These are phyloP conservation scores for Ottelia alismoides DNA, from an alignment of 106 monocot species.

Conservation along the genomic window DNA sequence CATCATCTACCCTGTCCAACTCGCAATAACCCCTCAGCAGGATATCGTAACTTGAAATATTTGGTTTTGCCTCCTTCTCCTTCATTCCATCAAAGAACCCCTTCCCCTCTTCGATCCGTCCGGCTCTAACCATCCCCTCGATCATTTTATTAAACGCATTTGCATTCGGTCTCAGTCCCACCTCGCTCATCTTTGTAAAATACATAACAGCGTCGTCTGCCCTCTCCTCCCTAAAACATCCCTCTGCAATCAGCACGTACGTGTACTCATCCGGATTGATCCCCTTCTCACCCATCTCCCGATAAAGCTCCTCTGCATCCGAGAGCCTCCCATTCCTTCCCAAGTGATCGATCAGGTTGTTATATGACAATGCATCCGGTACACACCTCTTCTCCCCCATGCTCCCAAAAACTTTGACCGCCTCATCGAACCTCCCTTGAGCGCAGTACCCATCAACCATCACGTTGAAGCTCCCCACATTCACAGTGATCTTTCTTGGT, in stretches of 20 bases:
- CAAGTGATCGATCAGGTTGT: slow-evolving; percentile 75
- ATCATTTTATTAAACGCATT: slow-evolving; percentile 66
- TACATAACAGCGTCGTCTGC: slow-evolving; percentile 53
- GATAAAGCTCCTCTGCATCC: slow-evolving; percentile 54
- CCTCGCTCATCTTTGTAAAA: slow-evolving; percentile 69
- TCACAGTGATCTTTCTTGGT: slow-evolving; percentile 52
- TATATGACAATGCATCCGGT: slow-evolving; percentile 75
- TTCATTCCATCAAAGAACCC: slow-evolving; percentile 63
- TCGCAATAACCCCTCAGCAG: slow-evolving; percentile 41
- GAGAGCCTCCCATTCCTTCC: slow-evolving; percentile 36
- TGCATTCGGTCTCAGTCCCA: slow-evolving; percentile 65
- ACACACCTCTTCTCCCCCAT: slow-evolving; percentile 67
- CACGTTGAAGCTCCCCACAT: slow-evolving; percentile 91
- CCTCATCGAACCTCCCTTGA: slow-evolving; percentile 51
- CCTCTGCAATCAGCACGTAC: slow-evolving; percentile 54
- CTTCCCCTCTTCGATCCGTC: slow-evolving; percentile 57
- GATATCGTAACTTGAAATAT: slow-evolving; percentile 56
- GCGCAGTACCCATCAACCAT: slow-evolving; percentile 75
- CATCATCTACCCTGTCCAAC: slow-evolving; percentile 48
- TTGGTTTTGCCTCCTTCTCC: slow-evolving; percentile 69
- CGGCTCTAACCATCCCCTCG: slow-evolving; percentile 40
- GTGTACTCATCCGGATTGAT: slow-evolving; percentile 79
- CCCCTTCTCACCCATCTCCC: slow-evolving; percentile 60
- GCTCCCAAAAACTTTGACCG: slow-evolving; percentile 42
- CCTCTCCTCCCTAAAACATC: slow-evolving; percentile 55